Evolutionary conservation across 805 yeast genomes (phyloP).

Genomic region (Myxozyma sirexii): DNA sequence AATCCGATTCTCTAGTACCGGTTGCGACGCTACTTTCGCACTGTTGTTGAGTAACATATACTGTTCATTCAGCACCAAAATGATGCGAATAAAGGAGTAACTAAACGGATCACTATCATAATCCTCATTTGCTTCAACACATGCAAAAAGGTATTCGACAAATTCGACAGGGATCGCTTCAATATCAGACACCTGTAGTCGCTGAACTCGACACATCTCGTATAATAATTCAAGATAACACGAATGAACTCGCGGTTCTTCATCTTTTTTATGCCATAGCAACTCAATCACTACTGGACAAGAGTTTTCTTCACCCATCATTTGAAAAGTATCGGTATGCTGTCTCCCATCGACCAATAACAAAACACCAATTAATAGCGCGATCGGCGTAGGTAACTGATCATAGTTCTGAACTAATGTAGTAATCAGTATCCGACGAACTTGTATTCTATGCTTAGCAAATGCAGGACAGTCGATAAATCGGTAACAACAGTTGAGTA

Average conservation of each 20-base stretch:
- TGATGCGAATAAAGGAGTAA: constrained; percentile 67
- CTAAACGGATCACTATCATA: constrained; percentile 57
- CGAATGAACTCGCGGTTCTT: constrained; percentile 43
- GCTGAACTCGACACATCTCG: constrained; percentile 56
- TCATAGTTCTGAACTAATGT: constrained; percentile 38
- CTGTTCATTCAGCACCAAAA: constrained; percentile 83
- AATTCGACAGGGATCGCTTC: constrained; percentile 49
- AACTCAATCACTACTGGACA: constrained; percentile 50
- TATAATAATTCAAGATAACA: constrained; percentile 56
- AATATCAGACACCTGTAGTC: constrained; percentile 50
- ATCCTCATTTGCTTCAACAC: constrained; percentile 46
- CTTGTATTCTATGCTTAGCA: constrained; percentile 54
- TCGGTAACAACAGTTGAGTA: constrained; percentile 51
- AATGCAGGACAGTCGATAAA: constrained; percentile 53
- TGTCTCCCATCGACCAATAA: constrained; percentile 51
- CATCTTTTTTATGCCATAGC: constrained; percentile 41
- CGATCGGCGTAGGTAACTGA: constrained; percentile 37
- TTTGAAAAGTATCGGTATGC: constrained; percentile 48
- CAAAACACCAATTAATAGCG: constrained; percentile 49
- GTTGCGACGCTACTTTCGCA: neutral
- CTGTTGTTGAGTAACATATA: constrained; percentile 61
- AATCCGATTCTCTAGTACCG: constrained; percentile 50
- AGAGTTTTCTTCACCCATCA: constrained; percentile 57
- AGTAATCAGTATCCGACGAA: constrained; percentile 44
- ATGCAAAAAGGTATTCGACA: constrained; percentile 52